phyloP scores from a whole-genome alignment of 176 grass and related monocot genomes.

The Lolium multiflorum region DNA sequence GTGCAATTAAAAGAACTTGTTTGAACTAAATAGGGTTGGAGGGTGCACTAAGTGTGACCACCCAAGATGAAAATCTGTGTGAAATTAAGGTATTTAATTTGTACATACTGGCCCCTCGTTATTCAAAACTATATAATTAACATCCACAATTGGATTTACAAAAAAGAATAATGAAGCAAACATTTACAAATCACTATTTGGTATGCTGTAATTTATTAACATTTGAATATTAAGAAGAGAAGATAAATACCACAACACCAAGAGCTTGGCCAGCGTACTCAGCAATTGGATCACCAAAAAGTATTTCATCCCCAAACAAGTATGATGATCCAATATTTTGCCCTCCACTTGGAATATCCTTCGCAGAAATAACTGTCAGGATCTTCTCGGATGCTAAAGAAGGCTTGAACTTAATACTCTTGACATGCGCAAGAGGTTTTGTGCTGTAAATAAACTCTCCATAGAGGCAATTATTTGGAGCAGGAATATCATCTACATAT shows the following conservation, averaged over 20 bases:
- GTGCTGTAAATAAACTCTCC: constrained; percentile 90
- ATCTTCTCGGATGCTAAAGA: constrained; percentile 71
- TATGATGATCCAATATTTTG: constrained; percentile 60
- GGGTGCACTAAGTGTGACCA: neutral
- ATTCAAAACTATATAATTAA: neutral
- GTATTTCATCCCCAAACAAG: constrained; percentile 63
- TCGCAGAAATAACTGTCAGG: constrained; percentile 53
- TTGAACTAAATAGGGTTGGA: neutral
- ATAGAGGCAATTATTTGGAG: constrained; percentile 72
- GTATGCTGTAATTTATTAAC: neutral
- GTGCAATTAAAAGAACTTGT: neutral
- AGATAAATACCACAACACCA: constrained; percentile 66
- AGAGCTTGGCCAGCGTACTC: constrained; percentile 80
- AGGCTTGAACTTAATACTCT: constrained; percentile 67
- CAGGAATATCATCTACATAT: constrained; percentile 86
- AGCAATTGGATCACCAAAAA: constrained; percentile 73
- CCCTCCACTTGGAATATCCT: constrained; percentile 81
- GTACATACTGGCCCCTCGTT: neutral
- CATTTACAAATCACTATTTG: neutral
- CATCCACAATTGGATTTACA: neutral
- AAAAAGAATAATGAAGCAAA: neutral
- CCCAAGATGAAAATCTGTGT: neutral
- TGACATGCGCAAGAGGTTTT: constrained; percentile 65
- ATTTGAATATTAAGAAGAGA: neutral
- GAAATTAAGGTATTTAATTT: neutral